Base-by-base conservation (phyloP, 164 flowering plant species). In the grape (Vitis vinifera) region DNA sequence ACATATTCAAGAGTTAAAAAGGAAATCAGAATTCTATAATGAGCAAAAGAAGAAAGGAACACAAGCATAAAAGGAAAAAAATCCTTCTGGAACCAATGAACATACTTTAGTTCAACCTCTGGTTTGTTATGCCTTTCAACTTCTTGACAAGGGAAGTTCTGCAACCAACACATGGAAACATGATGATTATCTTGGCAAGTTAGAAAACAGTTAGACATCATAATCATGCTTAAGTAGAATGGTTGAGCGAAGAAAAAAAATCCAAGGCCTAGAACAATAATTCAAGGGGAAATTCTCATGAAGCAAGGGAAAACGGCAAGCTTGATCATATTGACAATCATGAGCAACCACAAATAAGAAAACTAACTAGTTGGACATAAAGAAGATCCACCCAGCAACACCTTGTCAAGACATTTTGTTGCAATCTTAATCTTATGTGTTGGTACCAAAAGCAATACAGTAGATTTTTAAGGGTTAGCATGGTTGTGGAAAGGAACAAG, bases 141-240 rank as follows among this genome's bases (percentile, higher is more conserved):
- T 90, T 95, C 99, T 88, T 95, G 99, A 80, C 99, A 95, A 68
- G 98, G 98, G 68, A 95, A 95, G 70, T 93, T 95, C 99, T 95
- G 87, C 83, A 87, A 78, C 61, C 56, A 71, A 10, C 50, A 66
- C 29, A 59, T 29, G 27, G 9, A 67, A 57, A 68, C n/a, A n/a
- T n/a, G n/a, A n/a, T n/a, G n/a, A n/a, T n/a, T n/a, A n/a, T n/a
- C n/a, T 0, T 47, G 11, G 10, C 19, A 68, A 73, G 11, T 10
- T 56, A 62, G 17, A 59, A n/a, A 11, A 76, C 56, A 19, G 51
- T 58, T 37, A 15, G 27, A 6, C 10, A 13, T n/a, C 23, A 15
- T 16, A 65, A 15, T 66, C 47, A 51, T 65, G 29, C 17, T 14
- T 51, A 58, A 51, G 55, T 16, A 57, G 63, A 68, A 10, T 50